Evolutionary conservation across 2,329 filamentous ascomycete genomes (phyloP), one percentile per base, ranked within the genome.

Genomic region (Diaporthe batatas): DNA sequence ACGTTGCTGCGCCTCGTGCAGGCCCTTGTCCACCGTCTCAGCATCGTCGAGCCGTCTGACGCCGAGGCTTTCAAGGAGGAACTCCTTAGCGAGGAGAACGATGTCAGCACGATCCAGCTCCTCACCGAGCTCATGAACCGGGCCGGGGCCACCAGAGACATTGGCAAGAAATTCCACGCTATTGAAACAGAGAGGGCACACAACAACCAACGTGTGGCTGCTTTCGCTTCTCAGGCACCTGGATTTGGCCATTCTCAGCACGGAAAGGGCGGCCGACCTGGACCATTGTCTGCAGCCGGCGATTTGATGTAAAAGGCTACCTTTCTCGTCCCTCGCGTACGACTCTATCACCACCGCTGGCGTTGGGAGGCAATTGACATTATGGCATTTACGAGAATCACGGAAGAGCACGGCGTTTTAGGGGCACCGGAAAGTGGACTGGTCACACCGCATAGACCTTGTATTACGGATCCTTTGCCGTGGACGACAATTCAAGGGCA

Each of bases 1-100:
- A 88, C 91, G 1, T 91, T 98, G 54, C 90, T 99, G 42, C 94
- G 96, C 75, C 94, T 94, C 75, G 94, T 98, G 75, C 93, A 95
- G 79, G 93, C 95, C 2, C 91, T 98, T 53, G 89, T 98, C 75
- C 92, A 92, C 65, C 93, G 96, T 68, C 88, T 98, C 36, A 93
- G 93, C 51, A 91, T 98, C 23, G 89, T 98, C 70, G 91, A 92
- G 6, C 94, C 96, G 3, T 87, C 92, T 2, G 88, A 94, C 77
- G 84, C 86, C 34, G 86, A 87, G 55, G 87, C 89, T 0, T 94
- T 96, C 79, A 86, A 91, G 36, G 86, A 89, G 44, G 93, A 97
- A 81, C 89, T 93, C 49, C 85, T 92, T 49, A 91, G 92, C 69
- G 93, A 98, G 83, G 87, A 91, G 74, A 96, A 97, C 78, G 94